Conservation (phyloP, 352 stramenopile species). For the Phytophthora idaei region DNA sequence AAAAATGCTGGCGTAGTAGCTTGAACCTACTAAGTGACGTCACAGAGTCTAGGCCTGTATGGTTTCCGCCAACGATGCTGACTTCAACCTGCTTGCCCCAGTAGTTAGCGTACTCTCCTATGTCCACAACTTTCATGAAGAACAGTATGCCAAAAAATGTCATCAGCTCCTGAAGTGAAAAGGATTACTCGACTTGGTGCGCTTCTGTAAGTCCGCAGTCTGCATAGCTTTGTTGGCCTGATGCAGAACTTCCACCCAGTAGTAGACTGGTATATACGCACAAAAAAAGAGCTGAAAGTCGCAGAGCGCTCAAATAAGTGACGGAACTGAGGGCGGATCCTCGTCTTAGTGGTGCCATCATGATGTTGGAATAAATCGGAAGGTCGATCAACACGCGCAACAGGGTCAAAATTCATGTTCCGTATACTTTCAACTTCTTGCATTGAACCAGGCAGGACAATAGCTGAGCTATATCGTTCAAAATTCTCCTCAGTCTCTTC, state of each 20-base stretch:
- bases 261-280: slow-evolving; percentile 34
- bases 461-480: slow-evolving; percentile 1
- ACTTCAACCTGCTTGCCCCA: slow-evolving; percentile 33
- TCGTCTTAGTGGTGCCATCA: slow-evolving; percentile 15
- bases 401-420: slow-evolving; percentile 21
- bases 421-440: slow-evolving; percentile 15
- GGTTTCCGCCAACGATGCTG: not conserved
- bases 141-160: slow-evolving; percentile 39
- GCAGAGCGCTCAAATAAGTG: slow-evolving; percentile 31
- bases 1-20: slow-evolving; percentile 9
- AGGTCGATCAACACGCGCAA: slow-evolving; percentile 7
- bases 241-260: slow-evolving; percentile 34
- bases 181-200: not conserved
- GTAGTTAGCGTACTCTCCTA: slow-evolving; percentile 39
- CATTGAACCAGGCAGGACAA: slow-evolving; percentile 1
- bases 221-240: slow-evolving; percentile 26
- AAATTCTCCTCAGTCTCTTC: not conserved
- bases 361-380: slow-evolving; percentile 3
- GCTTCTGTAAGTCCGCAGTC: not conserved
- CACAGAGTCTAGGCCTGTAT: not conserved
- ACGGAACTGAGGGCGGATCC: slow-evolving; percentile 9
- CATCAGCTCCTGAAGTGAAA: slow-evolving; percentile 36
- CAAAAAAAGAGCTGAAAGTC: slow-evolving; percentile 33
- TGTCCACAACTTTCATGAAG: slow-evolving; percentile 31
- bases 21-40: not conserved